Base-by-base conservation (phyloP, 805 yeast genomes). In the Cyberlindnera xishuangbannaensis region DNA sequence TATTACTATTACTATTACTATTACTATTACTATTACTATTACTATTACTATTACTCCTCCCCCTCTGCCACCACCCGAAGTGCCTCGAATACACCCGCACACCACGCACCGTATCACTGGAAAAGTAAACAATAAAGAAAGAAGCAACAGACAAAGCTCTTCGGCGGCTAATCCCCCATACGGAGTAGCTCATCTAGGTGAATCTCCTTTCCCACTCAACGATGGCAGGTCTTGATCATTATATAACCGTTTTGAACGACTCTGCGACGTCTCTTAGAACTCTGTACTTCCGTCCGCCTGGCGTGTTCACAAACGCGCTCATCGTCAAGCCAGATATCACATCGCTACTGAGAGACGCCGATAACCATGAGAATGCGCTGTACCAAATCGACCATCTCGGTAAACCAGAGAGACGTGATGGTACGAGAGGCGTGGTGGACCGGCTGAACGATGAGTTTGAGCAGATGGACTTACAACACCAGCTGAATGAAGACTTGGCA, bases 281-380 rank as follows among this genome's bases (percentile, higher is more conserved):
- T 0, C 61, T 69, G 4, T 59, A 71, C 34, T 78, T 78, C 52
- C 55, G 65, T 15, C 64, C 69, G 0, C 74, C 83, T 0, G 84
- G 85, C 0, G 68, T 76, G 4, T 79, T 79, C 53, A 73, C 81
- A 25, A 79, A 79, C 47, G 79, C 86, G 3, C 58, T 78, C 13
- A 63, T 75, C 8, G 57, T 65, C 17, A 56, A 62, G 30, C 75
- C 76, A 10, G 63, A 65, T 18, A 76, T 78, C 36, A 74, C 78
- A 3, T 58, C 65, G 15, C 56, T 79, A n/a, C 56, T 79, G 15
- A 64, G 79, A 44, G 86, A 79, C 51, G 75, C 81, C 4, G 71
- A 72, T 22, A 53, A 48, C 0, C 64, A 66, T 24, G 83, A 77
- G 44, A 70, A 61, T 22, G 59, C 72, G 2, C 52, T 78, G 22